Evolutionary conservation across 805 yeast genomes (phyloP), one percentile per base, ranked within the genome.

Genomic region (Suhomyces canberraensis): DNA sequence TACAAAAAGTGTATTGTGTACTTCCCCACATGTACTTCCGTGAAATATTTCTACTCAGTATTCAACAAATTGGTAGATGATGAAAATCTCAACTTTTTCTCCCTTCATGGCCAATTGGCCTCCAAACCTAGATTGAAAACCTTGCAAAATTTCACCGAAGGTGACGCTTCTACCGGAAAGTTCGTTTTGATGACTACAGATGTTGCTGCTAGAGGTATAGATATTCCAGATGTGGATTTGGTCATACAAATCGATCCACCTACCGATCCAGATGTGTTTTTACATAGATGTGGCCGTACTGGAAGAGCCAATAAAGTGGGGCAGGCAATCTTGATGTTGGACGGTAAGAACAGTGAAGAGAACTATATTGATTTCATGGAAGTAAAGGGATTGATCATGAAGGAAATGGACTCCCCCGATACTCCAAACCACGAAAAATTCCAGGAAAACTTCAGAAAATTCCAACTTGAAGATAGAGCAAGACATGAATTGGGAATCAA

Each of bases 171-270:
- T 26, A 51, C 55, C 6, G 60, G 61, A 3, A 81, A 78, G 45
- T 69, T 81, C 8, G 76, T 91, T 0, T 61, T 93, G 16, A 66
- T 93, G 61, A 89, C 98, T 2, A 93, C 98, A 0, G 98, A 93
- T 69, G 96, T 93, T n/a, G 97, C 98, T 0, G 96, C 98, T 0
- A 74, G 98, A 54, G 98, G 98, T 29, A 76, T 93, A 16, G 98
- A 93, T 65, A 82, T 93, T 19, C 95, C 96, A 0, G 93, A 90
- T 36, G 97, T 93, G 8, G 98, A 93, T 52, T 62, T 90, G 17
- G 98, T 91, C 3, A 65, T 93, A n/a, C 98, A 93, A 56, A 49
- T 91, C 16, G 98, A 93, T 46, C 95, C 98, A 1, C 98, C 98
- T 1, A 79, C 88, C 0, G 96, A 90, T 47, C 87, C 97, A 0